Percentiles rank a stretch among this genome's conserved stretches.
Conservation (phyloP, 176 grass and related monocot species). For the Calamus simplicifolius region DNA sequence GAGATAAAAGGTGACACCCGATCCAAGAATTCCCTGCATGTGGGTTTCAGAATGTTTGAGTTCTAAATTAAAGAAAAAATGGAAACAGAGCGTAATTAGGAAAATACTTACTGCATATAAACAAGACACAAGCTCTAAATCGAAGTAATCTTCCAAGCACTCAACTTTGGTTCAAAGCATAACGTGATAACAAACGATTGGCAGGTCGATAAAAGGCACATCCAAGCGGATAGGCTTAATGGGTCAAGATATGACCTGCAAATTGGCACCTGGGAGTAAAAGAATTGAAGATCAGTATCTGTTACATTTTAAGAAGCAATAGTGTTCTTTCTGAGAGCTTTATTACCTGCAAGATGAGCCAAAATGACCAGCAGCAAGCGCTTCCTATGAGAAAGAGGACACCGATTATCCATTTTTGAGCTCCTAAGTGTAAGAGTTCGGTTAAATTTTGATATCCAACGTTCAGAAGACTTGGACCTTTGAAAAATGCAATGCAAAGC, state of each 20-base stretch:
- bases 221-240: slow-evolving; percentile 50
- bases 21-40: slow-evolving; percentile 46
- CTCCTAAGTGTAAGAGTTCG: not conserved
- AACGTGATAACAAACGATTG: slow-evolving; percentile 32
- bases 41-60: no score
- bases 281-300: no score
- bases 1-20: slow-evolving; percentile 56
- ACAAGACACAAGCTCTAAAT: slow-evolving; percentile 30
- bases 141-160: slow-evolving; percentile 43
- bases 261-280: slow-evolving; percentile 41
- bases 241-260: slow-evolving; percentile 60
- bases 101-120: slow-evolving; percentile 39
- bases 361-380: slow-evolving; percentile 59
- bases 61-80: no score
- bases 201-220: slow-evolving; percentile 48
- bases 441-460: not conserved
- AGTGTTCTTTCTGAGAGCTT: not conserved
- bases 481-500: slow-evolving; percentile 52
- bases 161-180: slow-evolving; percentile 23
- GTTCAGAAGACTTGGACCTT: slow-evolving; percentile 48
- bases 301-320: no score
- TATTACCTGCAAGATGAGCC: slow-evolving; percentile 64
- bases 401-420: slow-evolving; percentile 29
- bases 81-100: no score
- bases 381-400: slow-evolving; percentile 37